These are phyloP conservation scores for Kalmusia sp. DNA, from an alignment of 2,329 filamentous ascomycete species.

Conservation along the genomic window DNA sequence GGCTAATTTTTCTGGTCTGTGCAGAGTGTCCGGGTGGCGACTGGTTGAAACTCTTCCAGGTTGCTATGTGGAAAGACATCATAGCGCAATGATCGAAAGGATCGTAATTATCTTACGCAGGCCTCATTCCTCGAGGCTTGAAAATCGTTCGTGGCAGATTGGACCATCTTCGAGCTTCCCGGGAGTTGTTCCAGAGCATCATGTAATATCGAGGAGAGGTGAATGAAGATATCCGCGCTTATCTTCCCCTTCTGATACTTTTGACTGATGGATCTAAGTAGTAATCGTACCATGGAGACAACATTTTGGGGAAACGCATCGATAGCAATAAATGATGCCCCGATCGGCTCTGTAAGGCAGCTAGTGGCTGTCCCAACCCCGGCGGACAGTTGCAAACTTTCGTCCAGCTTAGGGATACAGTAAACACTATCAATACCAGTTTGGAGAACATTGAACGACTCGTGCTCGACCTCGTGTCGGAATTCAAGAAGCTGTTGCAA, in stretches of 20 bases:
- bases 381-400: neutral
- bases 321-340: neutral
- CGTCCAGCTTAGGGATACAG: neutral
- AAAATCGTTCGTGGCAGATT: neutral
- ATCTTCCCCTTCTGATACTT: neutral
- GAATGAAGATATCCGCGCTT: neutral
- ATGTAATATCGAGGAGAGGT: neutral
- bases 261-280: neutral
- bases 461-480: slow-evolving; percentile 13
- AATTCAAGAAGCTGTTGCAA: slow-evolving; percentile 2
- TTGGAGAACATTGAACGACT: slow-evolving; percentile 16
- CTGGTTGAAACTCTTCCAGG: neutral
- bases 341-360: neutral
- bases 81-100: neutral
- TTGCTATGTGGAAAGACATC: neutral
- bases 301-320: neutral
- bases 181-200: neutral
- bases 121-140: neutral
- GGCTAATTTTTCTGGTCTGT: too few relatives aligned
- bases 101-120: too few relatives aligned
- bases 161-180: neutral
- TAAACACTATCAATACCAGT: slow-evolving; percentile 14
- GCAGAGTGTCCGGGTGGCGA: too few relatives aligned
- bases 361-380: too few relatives aligned
- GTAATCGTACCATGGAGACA: neutral